Conservation (phyloP, 768 basidiomycete species). For the Coprinopsis sp. region DNA sequence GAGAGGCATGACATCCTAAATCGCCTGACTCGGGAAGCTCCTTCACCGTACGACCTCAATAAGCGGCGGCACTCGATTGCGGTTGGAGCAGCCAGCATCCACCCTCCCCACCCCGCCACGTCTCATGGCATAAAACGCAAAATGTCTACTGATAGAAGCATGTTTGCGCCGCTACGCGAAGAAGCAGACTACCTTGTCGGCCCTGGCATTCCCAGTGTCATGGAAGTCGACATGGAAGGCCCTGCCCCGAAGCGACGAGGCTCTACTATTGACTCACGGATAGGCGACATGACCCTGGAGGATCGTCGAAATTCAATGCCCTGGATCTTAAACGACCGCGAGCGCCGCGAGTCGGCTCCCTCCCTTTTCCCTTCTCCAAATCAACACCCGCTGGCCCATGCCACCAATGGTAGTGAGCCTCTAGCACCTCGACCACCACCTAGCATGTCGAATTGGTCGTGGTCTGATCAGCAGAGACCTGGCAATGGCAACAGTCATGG, state of each 20-base stretch:
- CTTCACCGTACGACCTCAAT: constrained; percentile 63
- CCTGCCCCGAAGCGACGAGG: constrained; percentile 81
- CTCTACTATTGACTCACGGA: constrained; percentile 75
- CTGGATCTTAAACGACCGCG: constrained; percentile 61
- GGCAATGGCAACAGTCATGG: constrained; percentile 44
- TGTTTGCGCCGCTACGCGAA: constrained; percentile 48
- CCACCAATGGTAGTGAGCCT: constrained; percentile 55
- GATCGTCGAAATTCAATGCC: constrained; percentile 74
- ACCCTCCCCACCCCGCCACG: constrained; percentile 30
- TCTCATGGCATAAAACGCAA: constrained; percentile 76
- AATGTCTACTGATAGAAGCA: constrained; percentile 65
- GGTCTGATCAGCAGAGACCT: constrained; percentile 44
- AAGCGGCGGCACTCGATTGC: constrained; percentile 74
- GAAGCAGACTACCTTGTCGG: constrained; percentile 68
- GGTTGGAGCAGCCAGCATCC: constrained; percentile 45
- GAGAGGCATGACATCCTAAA: constrained; percentile 22
- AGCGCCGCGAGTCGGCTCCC: constrained; percentile 71
- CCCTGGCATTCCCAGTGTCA: constrained; percentile 59
- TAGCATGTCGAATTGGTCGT: constrained; percentile 67
- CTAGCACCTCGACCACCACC: constrained; percentile 60
- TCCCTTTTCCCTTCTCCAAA: constrained; percentile 62
- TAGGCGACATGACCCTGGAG: constrained; percentile 70
- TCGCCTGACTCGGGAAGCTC: constrained; percentile 33
- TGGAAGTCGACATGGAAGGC: constrained; percentile 54
- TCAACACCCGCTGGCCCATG: constrained; percentile 47